Conservation (phyloP, 2,329 filamentous ascomycete species). For the Mycosphaerelloides madeirae region DNA sequence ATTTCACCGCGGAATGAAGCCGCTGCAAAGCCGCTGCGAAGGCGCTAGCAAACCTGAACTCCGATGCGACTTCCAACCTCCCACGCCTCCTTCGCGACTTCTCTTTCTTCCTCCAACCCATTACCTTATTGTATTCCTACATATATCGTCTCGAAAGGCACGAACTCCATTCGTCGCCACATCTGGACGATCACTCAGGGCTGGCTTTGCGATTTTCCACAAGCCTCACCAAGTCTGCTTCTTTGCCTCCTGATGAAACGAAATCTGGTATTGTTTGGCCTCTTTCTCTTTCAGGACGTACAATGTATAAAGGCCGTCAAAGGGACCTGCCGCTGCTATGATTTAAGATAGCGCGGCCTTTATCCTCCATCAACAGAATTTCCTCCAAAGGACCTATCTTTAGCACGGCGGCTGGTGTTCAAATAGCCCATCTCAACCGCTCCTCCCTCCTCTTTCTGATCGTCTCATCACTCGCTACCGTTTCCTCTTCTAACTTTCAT, state of each 20-base stretch:
- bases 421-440: not conserved
- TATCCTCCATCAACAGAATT: not conserved
- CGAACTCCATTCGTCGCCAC: too few species aligned
- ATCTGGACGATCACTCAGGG: too few species aligned
- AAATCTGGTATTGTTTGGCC: too few species aligned
- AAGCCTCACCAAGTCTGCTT: too few species aligned
- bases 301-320: not conserved
- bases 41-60: not conserved
- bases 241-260: too few species aligned
- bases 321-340: not conserved
- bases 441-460: conserved; percentile 1
- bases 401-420: not conserved
- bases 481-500: conserved; percentile 6
- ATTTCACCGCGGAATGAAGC: not conserved
- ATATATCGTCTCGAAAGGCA: too few species aligned
- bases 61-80: not conserved
- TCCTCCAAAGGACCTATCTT: conserved; percentile 9
- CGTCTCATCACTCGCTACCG: conserved; percentile 1
- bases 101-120: too few species aligned
- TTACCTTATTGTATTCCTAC: too few species aligned
- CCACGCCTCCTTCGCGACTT: not conserved
- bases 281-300: too few species aligned
- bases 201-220: too few species aligned
- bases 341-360: conserved; percentile 1
- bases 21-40: too few species aligned